Conservation (phyloP, 2,329 filamentous ascomycete species). For the Ophiostoma sp. region DNA sequence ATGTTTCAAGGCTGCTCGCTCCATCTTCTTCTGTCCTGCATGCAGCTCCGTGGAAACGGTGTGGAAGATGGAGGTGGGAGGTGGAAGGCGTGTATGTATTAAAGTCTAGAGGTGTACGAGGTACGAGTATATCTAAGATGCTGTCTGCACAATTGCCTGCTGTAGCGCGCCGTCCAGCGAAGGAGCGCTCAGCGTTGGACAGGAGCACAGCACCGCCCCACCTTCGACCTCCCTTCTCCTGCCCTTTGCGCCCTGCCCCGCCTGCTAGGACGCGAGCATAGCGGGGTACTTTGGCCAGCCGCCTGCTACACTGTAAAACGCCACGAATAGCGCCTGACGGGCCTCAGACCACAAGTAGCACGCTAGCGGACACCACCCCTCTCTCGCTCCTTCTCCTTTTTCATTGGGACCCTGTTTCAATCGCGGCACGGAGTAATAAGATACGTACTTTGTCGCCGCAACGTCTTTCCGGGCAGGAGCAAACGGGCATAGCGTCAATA, state of each 20-base stretch:
- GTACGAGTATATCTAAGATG: neutral
- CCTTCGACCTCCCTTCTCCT: slow-evolving; percentile 17
- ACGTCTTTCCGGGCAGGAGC: neutral
- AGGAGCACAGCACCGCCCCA: slow-evolving; percentile 8
- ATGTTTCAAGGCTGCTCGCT: neutral
- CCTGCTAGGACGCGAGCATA: slow-evolving; percentile 7
- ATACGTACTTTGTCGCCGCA: slow-evolving; percentile 15
- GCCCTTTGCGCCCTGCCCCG: slow-evolving; percentile 20
- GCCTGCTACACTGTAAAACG: slow-evolving; percentile 1
- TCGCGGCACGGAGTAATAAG: neutral
- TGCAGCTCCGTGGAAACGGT: neutral
- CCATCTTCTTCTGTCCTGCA: neutral
- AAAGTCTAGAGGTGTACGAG: too few species aligned
- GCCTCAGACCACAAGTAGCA: slow-evolving; percentile 13
- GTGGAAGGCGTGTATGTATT: too few species aligned
- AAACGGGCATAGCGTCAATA: neutral
- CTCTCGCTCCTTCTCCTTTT: slow-evolving; percentile 5
- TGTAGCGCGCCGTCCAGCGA: neutral
- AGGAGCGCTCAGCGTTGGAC: neutral
- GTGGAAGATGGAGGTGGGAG: too few species aligned
- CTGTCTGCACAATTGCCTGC: neutral
- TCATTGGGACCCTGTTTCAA: slow-evolving; percentile 19
- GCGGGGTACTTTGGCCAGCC: slow-evolving; percentile 18
- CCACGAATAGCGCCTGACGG: neutral
- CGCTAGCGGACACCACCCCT: slow-evolving; percentile 18